Evolutionary conservation across 768 basidiomycete species (phyloP).

Genomic region (Kwoniella dendrophila): DNA sequence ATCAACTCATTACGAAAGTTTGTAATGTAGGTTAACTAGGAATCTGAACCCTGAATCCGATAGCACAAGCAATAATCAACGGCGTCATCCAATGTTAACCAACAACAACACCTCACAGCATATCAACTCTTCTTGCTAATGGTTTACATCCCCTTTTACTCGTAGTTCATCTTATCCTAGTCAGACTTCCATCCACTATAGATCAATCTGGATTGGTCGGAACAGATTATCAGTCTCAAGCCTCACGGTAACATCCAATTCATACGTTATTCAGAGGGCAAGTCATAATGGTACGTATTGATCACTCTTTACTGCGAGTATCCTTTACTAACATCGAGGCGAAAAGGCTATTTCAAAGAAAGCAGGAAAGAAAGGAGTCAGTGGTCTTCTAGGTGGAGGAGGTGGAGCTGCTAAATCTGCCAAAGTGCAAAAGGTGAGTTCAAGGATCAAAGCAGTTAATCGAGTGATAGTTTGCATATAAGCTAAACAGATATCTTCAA

Average conservation of each 20-base stretch:
- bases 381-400: constrained; percentile 40
- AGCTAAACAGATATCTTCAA: background rate
- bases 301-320: background rate
- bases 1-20: background rate
- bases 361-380: constrained; percentile 54
- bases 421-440: constrained; percentile 43
- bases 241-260: too few species aligned
- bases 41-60: background rate
- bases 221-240: too few species aligned
- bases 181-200: too few species aligned
- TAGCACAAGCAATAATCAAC: constrained; percentile 6
- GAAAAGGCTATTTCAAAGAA: constrained; percentile 55
- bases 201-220: too few species aligned
- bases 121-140: constrained; percentile 3
- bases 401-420: constrained; percentile 34
- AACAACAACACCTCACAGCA: background rate
- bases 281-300: constrained; percentile 14
- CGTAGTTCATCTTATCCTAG: too few species aligned
- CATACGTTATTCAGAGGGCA: background rate
- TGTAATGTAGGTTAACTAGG: too few species aligned
- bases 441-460: too few species aligned
- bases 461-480: background rate
- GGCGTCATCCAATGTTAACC: constrained; percentile 6
- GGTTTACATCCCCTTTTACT: background rate
- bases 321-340: background rate